Conservation (phyloP, 179 eudicot species). For the Beta corolliflora region DNA sequence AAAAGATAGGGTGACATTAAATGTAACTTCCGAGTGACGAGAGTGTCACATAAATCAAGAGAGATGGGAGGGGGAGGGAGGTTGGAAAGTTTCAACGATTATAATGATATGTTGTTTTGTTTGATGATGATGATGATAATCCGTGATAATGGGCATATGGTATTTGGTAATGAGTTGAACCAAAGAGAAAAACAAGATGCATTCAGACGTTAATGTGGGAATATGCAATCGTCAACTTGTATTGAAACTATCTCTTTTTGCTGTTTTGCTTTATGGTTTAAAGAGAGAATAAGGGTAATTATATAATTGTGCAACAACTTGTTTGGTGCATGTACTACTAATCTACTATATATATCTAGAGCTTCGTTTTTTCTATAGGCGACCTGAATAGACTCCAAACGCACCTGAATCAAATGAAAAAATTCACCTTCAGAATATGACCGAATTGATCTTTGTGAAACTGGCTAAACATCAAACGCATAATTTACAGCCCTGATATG, state of each 20-base stretch:
- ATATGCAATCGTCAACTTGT: background rate
- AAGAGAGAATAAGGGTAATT: too few relatives aligned
- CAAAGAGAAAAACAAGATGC: background rate
- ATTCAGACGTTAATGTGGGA: slow-evolving; percentile 19
- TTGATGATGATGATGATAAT: background rate
- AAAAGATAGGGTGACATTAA: background rate
- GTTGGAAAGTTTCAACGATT: background rate
- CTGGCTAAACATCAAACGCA: too few relatives aligned
- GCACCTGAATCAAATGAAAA: too few relatives aligned
- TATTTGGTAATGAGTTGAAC: too few relatives aligned
- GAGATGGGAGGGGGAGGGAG: background rate
- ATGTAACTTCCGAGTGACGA: background rate
- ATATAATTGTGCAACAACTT: too few relatives aligned
- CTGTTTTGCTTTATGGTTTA: background rate
- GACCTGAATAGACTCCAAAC: background rate
- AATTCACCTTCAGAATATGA: too few relatives aligned
- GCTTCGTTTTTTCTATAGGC: too few relatives aligned
- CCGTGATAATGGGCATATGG: slow-evolving; percentile 12
- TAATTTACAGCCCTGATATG: too few relatives aligned
- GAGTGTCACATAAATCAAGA: slow-evolving; percentile 2
- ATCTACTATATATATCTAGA: too few relatives aligned
- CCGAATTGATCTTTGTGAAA: too few relatives aligned
- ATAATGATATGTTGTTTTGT: background rate
- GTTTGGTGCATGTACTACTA: too few relatives aligned
- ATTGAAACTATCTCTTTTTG: background rate